phyloP scores from a whole-genome alignment of 2,329 filamentous ascomycete genomes.

The Colletotrichum trifolii region DNA sequence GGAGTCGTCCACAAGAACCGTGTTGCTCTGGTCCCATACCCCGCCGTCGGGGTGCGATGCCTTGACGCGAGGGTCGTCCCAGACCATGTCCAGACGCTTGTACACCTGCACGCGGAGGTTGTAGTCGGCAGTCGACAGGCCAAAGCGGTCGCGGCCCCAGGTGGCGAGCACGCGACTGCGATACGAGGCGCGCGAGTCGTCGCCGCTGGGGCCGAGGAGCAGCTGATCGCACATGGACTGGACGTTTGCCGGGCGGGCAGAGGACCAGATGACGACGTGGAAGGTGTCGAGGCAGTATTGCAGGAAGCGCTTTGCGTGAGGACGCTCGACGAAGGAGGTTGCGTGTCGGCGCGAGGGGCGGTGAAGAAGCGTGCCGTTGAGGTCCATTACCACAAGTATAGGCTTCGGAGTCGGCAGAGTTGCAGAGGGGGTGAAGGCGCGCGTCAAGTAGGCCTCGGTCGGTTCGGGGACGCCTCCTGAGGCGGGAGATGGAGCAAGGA shows the following conservation, averaged over 20 bases:
- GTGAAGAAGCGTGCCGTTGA: constrained; percentile 90
- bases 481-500: constrained; percentile 45
- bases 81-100: constrained; percentile 82
- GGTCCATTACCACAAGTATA: constrained; percentile 86
- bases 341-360: constrained; percentile 67
- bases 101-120: constrained; percentile 83
- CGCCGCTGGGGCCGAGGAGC: constrained; percentile 52
- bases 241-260: constrained; percentile 81
- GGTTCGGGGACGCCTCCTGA: constrained; percentile 73
- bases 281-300: constrained; percentile 79
- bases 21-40: constrained; percentile 85
- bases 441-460: constrained; percentile 68
- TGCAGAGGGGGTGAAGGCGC: constrained; percentile 58
- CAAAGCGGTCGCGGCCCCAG: constrained; percentile 84
- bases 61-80: constrained; percentile 64
- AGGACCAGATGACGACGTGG: constrained; percentile 90
- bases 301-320: constrained; percentile 76
- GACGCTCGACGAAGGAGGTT: constrained; percentile 70
- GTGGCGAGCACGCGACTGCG: constrained; percentile 69
- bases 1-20: constrained; percentile 89
- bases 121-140: constrained; percentile 74
- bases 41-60: constrained; percentile 58
- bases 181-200: constrained; percentile 51
- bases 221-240: constrained; percentile 72
- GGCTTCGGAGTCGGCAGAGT: constrained; percentile 61